Conservation (phyloP, 1,139 yeast species). For the Groenewaldozyma auringiensis region DNA sequence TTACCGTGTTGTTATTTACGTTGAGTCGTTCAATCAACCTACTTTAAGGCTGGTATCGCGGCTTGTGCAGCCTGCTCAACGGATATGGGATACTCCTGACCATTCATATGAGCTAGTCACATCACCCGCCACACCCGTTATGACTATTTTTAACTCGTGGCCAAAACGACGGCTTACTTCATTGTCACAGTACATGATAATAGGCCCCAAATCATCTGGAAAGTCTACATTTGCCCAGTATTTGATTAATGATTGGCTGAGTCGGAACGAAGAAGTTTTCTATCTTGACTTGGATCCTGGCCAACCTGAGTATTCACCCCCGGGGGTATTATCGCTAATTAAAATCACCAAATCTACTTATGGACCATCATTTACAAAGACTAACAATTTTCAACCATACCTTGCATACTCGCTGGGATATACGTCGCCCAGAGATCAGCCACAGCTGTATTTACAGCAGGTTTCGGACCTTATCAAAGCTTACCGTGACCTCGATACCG, state of each 20-base stretch:
- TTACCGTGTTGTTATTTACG: not conserved
- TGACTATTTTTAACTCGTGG: slow-evolving; percentile 23
- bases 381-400: slow-evolving; percentile 22
- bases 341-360: slow-evolving; percentile 16
- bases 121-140: slow-evolving; percentile 5
- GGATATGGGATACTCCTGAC: not conserved
- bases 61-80: not conserved
- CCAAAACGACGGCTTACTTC: slow-evolving; percentile 11
- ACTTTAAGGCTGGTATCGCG: not conserved
- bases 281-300: slow-evolving; percentile 86
- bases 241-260: slow-evolving; percentile 41
- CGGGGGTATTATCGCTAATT: slow-evolving; percentile 57
- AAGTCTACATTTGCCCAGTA: slow-evolving; percentile 65
- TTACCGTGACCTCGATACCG: slow-evolving; percentile 23
- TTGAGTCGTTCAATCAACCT: not conserved
- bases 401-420: slow-evolving; percentile 56
- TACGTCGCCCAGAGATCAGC: slow-evolving; percentile 63
- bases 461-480: slow-evolving; percentile 38
- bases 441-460: slow-evolving; percentile 46
- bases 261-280: slow-evolving; percentile 26
- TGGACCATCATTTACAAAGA: slow-evolving; percentile 30
- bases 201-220: slow-evolving; percentile 75
- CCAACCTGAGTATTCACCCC: slow-evolving; percentile 71
- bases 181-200: slow-evolving; percentile 33
- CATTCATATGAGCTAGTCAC: slow-evolving; percentile 4